These are phyloP conservation scores for Lecanosticta acicola DNA, from an alignment of 2,329 filamentous ascomycete genomes.

Conservation along the genomic window DNA sequence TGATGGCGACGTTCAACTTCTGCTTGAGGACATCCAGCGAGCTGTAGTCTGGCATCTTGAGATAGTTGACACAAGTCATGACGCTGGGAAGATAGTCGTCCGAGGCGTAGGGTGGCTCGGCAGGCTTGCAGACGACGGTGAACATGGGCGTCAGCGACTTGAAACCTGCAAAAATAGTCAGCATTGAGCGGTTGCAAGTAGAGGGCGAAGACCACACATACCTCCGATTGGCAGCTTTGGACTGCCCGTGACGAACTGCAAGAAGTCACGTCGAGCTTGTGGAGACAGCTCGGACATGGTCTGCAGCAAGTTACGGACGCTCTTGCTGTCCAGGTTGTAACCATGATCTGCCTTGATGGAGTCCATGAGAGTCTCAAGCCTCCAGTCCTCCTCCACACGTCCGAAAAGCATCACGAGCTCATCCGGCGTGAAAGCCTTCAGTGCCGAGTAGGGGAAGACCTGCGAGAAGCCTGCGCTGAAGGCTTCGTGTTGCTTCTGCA, in stretches of 20 bases:
- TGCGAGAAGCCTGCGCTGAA: slow-evolving; percentile 89
- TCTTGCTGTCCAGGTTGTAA: slow-evolving; percentile 97
- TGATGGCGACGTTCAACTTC: slow-evolving; percentile 78
- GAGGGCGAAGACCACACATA: slow-evolving; percentile 44
- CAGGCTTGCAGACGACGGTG: slow-evolving; percentile 98
- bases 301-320: slow-evolving; percentile 85
- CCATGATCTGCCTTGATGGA: slow-evolving; percentile 98
- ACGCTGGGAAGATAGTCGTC: slow-evolving; percentile 99
- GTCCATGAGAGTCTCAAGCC: slow-evolving; percentile 93
- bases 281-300: slow-evolving; percentile 82
- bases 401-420: slow-evolving; percentile 95
- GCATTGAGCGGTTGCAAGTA: no score
- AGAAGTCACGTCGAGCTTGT: slow-evolving; percentile 77
- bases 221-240: slow-evolving; percentile 97
- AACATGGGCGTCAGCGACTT: slow-evolving; percentile 97
- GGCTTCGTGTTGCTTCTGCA: slow-evolving; percentile 81
- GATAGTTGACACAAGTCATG: slow-evolving; percentile 99
- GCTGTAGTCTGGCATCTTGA: slow-evolving; percentile 94
- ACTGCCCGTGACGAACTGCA: slow-evolving; percentile 96
- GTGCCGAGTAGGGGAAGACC: slow-evolving; percentile 89
- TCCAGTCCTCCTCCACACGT: slow-evolving; percentile 91
- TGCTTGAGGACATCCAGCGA: slow-evolving; percentile 68
- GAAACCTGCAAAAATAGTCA: slow-evolving; percentile 60
- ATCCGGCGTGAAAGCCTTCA: slow-evolving; percentile 89
- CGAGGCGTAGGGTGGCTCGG: slow-evolving; percentile 83